Base-by-base conservation (phyloP, 2,329 filamentous ascomycete genomes). In the Neospermospora avenae region DNA sequence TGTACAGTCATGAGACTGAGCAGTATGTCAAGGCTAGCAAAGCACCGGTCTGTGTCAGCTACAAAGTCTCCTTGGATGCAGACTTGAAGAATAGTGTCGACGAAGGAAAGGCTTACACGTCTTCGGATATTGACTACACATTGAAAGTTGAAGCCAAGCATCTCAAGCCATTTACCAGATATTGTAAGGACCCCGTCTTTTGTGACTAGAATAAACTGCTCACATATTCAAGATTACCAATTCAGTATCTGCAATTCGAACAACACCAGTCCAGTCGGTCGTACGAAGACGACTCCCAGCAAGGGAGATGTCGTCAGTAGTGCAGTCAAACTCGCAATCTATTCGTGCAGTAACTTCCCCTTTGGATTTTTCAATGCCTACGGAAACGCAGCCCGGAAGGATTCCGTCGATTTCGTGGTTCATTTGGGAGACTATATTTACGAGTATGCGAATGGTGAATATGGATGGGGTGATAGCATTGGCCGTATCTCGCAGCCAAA, bases 91-190 rank as follows among this genome's bases (percentile, higher is more conserved):
- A 76, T 2, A 74, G 83, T 7, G 82, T 83, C 1, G 77, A 81
- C 54, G 76, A 76, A 1, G 88, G 88, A 4, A 81, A 75, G 37
- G 86, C 81, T 0, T 90, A 85, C 69, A 91, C 89, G 0, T 88
- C 81, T 37, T 88, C 83, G 0, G 88, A 91, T 70, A 83, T 91
- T 51, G 89, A 92, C 70, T 92, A 86, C 70, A 91, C 60, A 64
- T 18, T 72, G 56, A 59, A 86, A 80, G 82, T 90, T 14, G 87
- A 91, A 72, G 88, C 87, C 1, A 80, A 74, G 52, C 80, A 81
- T 14, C 71, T 91, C 42, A 75, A 81, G 55, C 79, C 87, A 0
- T 88, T 84, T 68, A 90, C 85, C 0, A 79, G 77, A 2, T 90
- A 90, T 72, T 87, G 70, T 69, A 46, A 58, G 61, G 53, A 39